A percentile compares a stretch with the other conserved stretches of the same genome.
phyloP scores from a whole-genome alignment of 768 basidiomycete species.

The Tubosaeta sp. region DNA sequence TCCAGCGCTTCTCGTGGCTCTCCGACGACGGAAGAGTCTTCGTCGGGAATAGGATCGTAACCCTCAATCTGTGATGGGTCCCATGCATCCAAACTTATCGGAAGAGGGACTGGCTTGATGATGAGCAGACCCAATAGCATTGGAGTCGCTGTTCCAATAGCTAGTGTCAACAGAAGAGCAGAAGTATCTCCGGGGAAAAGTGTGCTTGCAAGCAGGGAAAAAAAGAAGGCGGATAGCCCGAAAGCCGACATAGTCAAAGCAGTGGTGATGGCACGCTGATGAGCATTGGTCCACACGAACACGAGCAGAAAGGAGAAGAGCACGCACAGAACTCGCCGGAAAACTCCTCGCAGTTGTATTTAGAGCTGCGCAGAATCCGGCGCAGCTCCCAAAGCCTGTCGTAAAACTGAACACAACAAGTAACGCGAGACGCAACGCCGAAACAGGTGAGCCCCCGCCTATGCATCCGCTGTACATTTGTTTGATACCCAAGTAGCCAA shows the following conservation, averaged over 20 bases:
- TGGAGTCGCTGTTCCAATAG: constrained; percentile 72
- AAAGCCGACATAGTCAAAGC: constrained; percentile 85
- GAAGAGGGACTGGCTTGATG: constrained; percentile 62
- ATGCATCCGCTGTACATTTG: constrained; percentile 58
- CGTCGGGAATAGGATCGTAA: constrained; percentile 17
- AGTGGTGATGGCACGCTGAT: constrained; percentile 68
- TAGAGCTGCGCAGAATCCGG: constrained; percentile 60
- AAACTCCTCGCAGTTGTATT: constrained; percentile 88
- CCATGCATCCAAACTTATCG: constrained; percentile 19
- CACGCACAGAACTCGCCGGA: constrained; percentile 60
- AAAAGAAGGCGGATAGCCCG: constrained; percentile 88
- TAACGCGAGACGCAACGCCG: constrained; percentile 41
- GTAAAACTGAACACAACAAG: constrained; percentile 63
- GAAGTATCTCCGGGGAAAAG: constrained; percentile 76
- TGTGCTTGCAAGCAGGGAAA: constrained; percentile 69
- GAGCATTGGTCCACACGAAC: neutral
- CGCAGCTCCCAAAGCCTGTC: constrained; percentile 75
- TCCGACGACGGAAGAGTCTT: constrained; percentile 20
- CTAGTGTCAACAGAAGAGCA: constrained; percentile 68
- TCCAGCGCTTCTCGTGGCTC: constrained; percentile 16
- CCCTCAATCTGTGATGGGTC: constrained; percentile 5
- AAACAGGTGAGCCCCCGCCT: constrained; percentile 34
- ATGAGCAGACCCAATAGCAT: constrained; percentile 77
- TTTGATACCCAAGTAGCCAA: constrained; percentile 74
- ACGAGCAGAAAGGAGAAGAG: neutral